Percentiles rank a stretch among this genome's conserved stretches.
phyloP scores from a whole-genome alignment of 768 basidiomycete genomes.

The Rhodosporidiobolus sp. region DNA sequence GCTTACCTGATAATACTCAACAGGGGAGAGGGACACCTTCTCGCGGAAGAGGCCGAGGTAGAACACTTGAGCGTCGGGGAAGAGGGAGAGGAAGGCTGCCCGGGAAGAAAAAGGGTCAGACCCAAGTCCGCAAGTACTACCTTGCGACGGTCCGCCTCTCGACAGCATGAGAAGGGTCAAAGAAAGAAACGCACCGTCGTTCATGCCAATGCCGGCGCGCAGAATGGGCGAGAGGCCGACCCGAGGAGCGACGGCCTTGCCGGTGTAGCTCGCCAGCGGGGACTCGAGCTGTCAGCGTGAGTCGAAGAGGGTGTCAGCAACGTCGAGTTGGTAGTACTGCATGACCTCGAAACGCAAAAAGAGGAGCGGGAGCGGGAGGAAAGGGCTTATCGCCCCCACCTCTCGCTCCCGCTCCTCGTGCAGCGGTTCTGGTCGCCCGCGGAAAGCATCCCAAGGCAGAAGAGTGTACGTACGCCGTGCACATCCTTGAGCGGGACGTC shows the following conservation, averaged over 20 bases:
- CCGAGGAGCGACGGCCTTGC: slow-evolving; percentile 67
- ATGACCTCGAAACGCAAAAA: neutral
- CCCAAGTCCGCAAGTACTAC: too few species aligned
- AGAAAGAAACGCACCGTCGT: slow-evolving; percentile 54
- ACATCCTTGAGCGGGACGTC: slow-evolving; percentile 64
- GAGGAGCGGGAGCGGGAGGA: too few species aligned
- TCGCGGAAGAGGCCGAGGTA: slow-evolving; percentile 67
- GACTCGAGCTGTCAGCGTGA: slow-evolving; percentile 50
- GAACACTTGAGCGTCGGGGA: slow-evolving; percentile 84
- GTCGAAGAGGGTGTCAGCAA: too few species aligned
- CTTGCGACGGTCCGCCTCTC: too few species aligned
- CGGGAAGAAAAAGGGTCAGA: neutral
- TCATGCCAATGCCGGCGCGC: slow-evolving; percentile 90
- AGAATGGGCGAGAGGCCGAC: slow-evolving; percentile 88
- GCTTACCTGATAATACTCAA: slow-evolving; percentile 43
- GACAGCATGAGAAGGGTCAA: neutral
- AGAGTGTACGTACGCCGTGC: slow-evolving; percentile 57
- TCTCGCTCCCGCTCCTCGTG: neutral
- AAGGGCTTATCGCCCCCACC: neutral
- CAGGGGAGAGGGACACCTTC: slow-evolving; percentile 37
- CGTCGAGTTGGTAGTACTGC: too few species aligned
- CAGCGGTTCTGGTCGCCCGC: too few species aligned
- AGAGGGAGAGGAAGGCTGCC: slow-evolving; percentile 68
- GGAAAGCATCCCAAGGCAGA: neutral
- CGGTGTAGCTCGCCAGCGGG: slow-evolving; percentile 75